phyloP scores from a whole-genome alignment of 2,329 filamentous ascomycete genomes.

The Colletotrichum chlorophyti region DNA sequence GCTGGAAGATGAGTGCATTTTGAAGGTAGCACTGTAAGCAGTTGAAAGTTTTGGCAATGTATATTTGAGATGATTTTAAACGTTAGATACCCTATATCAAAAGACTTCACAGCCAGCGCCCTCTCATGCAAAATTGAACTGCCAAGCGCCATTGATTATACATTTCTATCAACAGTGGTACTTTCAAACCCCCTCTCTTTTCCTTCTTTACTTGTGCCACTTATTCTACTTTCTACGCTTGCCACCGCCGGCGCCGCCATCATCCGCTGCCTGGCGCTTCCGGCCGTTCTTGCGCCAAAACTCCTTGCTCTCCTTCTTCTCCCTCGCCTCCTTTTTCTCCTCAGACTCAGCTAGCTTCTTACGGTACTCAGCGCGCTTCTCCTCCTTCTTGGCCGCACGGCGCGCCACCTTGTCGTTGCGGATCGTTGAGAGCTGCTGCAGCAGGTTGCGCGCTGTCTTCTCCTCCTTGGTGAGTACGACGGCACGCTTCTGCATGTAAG shows the following conservation, averaged over 20 bases:
- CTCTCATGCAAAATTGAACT: not conserved
- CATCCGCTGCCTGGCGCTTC: slow-evolving; percentile 58
- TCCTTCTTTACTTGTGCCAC: not conserved
- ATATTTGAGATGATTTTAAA: slow-evolving; percentile 5
- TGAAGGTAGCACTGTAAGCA: not conserved
- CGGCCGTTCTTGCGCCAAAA: slow-evolving; percentile 92
- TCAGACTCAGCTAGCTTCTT: slow-evolving; percentile 82
- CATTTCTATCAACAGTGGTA: not conserved
- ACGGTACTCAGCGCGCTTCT: slow-evolving; percentile 79
- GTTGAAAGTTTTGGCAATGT: not conserved
- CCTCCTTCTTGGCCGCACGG: slow-evolving; percentile 84
- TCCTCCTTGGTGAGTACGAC: slow-evolving; percentile 88
- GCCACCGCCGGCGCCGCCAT: slow-evolving; percentile 43
- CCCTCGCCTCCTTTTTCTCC: slow-evolving; percentile 85
- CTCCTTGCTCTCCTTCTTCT: slow-evolving; percentile 91
- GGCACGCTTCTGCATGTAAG: slow-evolving; percentile 94
- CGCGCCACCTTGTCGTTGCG: slow-evolving; percentile 91
- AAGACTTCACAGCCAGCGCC: slow-evolving; percentile 9
- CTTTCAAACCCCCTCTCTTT: not conserved
- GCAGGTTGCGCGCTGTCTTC: slow-evolving; percentile 83
- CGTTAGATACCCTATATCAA: slow-evolving; percentile 23
- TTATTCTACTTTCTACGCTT: slow-evolving; percentile 30
- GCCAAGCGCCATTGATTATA: slow-evolving; percentile 18
- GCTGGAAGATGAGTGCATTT: no score
- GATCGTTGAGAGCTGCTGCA: slow-evolving; percentile 92